phyloP scores from a whole-genome alignment of 2,329 filamentous ascomycete genomes.

The Beauveria sp. region DNA sequence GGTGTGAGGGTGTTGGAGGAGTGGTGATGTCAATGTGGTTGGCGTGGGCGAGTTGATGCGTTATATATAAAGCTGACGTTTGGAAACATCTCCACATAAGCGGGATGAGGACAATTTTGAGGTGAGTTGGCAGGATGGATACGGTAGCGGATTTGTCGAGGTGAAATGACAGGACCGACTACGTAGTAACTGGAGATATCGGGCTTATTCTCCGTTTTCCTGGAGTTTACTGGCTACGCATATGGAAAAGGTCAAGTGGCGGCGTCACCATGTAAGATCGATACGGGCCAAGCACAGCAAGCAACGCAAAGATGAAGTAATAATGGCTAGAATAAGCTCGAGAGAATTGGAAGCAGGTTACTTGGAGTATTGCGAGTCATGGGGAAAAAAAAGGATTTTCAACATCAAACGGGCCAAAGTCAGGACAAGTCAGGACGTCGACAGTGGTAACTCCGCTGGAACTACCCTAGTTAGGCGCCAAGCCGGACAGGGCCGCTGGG shows the following conservation, averaged over 20 bases:
- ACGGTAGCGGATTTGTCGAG: not conserved
- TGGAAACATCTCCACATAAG: not conserved
- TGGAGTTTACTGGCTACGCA: not conserved
- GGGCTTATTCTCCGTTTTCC: not conserved
- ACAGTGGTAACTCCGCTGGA: not conserved
- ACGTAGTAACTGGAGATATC: not conserved
- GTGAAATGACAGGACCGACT: not conserved
- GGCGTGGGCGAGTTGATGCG: not conserved
- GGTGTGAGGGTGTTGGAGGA: not conserved
- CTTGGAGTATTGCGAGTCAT: too few species aligned
- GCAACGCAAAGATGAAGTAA: not conserved
- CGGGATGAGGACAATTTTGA: not conserved
- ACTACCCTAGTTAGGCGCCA: not conserved
- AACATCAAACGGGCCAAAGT: not conserved
- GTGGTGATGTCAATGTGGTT: not conserved
- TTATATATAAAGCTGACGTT: not conserved
- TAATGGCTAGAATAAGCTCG: not conserved
- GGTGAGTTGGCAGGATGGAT: too few species aligned
- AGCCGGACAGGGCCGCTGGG: not conserved
- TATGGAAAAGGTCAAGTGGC: not conserved
- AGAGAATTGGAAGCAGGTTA: not conserved
- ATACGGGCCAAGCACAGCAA: not conserved
- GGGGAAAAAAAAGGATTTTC: not conserved
- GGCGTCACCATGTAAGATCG: not conserved
- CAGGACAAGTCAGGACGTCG: not conserved